Percentiles rank a stretch among this genome's conserved stretches.
Conservation (phyloP, 2,329 filamentous ascomycete species). For the Penicillium sp. region DNA sequence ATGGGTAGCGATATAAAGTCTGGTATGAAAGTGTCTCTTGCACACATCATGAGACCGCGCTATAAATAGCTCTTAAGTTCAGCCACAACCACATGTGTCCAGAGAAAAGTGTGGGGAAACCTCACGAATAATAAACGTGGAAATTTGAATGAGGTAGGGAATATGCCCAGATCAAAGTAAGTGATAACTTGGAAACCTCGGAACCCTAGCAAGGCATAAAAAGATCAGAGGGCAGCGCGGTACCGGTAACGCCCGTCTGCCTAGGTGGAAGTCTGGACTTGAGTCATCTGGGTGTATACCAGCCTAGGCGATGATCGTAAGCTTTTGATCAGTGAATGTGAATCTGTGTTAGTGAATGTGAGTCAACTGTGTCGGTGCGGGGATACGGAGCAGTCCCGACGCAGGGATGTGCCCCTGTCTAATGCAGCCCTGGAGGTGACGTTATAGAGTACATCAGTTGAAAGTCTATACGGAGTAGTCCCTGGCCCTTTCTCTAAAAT, state of each 20-base stretch:
- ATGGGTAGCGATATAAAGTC: not conserved
- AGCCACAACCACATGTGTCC: not conserved
- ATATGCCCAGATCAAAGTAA: not conserved
- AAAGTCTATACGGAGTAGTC: not conserved
- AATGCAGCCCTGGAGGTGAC: conserved; percentile 10
- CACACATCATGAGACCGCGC: conserved; percentile 1
- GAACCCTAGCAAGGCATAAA: not conserved
- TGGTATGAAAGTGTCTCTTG: not conserved
- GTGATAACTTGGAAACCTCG: not conserved
- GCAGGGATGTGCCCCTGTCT: not conserved
- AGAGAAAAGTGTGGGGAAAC: conserved; percentile 18
- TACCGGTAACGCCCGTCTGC: too few species aligned
- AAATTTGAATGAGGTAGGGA: not conserved
- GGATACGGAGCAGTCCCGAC: not conserved
- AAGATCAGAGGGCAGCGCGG: too few species aligned
- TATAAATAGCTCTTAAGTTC: not conserved
- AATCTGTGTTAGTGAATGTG: not conserved
- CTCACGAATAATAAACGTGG: conserved; percentile 14
- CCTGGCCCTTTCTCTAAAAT: not conserved
- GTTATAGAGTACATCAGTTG: conserved; percentile 9
- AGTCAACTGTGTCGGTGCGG: not conserved
- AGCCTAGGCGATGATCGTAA: not conserved
- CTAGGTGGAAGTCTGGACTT: too few species aligned
- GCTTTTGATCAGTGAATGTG: not conserved
- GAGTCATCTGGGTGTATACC: too few species aligned